A percentile compares a stretch with the other conserved stretches of the same genome.
phyloP scores from a whole-genome alignment of 805 yeast genomes.

The Komagataella pseudopastoris region DNA sequence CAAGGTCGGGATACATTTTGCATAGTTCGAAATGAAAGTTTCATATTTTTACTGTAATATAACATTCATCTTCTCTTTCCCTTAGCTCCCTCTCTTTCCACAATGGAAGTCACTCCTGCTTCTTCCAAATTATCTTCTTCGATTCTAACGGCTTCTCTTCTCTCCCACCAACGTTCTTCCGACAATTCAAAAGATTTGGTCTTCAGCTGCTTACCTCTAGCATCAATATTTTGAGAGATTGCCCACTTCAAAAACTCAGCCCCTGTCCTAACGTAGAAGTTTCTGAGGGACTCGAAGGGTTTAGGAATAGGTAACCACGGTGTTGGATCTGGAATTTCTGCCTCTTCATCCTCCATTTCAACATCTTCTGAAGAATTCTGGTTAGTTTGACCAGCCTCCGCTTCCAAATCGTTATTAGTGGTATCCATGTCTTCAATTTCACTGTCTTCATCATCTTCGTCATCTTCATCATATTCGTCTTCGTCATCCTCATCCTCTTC shows the following conservation, averaged over 20 bases:
- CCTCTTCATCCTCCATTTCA: slow-evolving; percentile 44
- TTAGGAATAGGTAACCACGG: slow-evolving; percentile 98
- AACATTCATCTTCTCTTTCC: slow-evolving; percentile 37
- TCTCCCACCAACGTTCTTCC: slow-evolving; percentile 97
- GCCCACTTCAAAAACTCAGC: slow-evolving; percentile 88
- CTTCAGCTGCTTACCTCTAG: slow-evolving; percentile 83
- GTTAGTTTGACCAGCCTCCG: slow-evolving; percentile 39
- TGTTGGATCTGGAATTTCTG: slow-evolving; percentile 75
- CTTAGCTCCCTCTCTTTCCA: slow-evolving; percentile 53
- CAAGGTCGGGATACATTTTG: slow-evolving; percentile 94
- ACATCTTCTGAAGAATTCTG: slow-evolving; percentile 29
- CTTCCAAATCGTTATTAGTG: slow-evolving; percentile 35
- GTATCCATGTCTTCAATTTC: slow-evolving; percentile 26
- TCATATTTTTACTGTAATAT: slow-evolving; percentile 1
- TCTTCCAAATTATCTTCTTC: slow-evolving; percentile 88
- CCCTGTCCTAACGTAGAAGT: slow-evolving; percentile 78
- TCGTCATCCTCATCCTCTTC: slow-evolving; percentile 55
- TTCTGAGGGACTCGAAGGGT: slow-evolving; percentile 75
- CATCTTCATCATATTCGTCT: slow-evolving; percentile 60
- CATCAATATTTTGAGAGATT: slow-evolving; percentile 69
- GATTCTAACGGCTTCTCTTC: slow-evolving; percentile 81
- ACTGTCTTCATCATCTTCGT: slow-evolving; percentile 33
- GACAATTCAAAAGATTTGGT: slow-evolving; percentile 81
- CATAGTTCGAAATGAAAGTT: slow-evolving; percentile 25
- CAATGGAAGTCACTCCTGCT: slow-evolving; percentile 82